Base-by-base conservation (phyloP, 164 flowering plant species). In the Sedum album region DNA sequence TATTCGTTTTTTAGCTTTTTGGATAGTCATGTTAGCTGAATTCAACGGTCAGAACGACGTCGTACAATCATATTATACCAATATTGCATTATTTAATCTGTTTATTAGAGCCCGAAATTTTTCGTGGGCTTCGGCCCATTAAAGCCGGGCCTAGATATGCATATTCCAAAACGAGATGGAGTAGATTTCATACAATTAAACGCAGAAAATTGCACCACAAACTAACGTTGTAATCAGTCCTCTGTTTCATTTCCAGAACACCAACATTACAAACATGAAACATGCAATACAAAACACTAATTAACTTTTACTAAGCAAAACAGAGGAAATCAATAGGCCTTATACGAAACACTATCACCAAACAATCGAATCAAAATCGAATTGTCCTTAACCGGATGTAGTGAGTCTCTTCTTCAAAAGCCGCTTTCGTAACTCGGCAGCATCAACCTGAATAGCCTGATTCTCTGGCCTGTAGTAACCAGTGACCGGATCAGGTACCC, bases 401-500 rank as follows among this genome's bases (percentile, higher is more conserved):
- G 46, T 70, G 57, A 31, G 65, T 76, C 74, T 85, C 71, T 78
- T 46, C 74, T 79, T 82, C 66, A 83, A 36, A 48, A 84, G 79
- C 69, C 66, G 30, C 25, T 78, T 76, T 2, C 89, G 68, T 0
- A 86, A 79, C 72, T 84, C 89, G 2, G 85, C 88, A 8, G 75
- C 83, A 68, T 88, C 87, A 39, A 86, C 66, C 66, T 82, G 85
- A 25, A 66, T 68, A 15, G 71, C 69, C 23, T 49, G 65, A 66
- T 74, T 78, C 73, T 85, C 91, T 6, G 91, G 94, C 44, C 88
- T 67, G 79, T 85, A 88, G 72, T 72, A 80, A 0, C 94, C 91
- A 8, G 94, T 86, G 0, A 75, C 76, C 0, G 94, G 88, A 41
- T 88, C 91, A 0, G 94, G 91, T 5, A 81, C 78, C 94, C 91